Percentiles rank a stretch among this genome's conserved stretches.
phyloP scores from a whole-genome alignment of 1,284 basidiomycete species.

The Trichosporon coremiiforme region DNA sequence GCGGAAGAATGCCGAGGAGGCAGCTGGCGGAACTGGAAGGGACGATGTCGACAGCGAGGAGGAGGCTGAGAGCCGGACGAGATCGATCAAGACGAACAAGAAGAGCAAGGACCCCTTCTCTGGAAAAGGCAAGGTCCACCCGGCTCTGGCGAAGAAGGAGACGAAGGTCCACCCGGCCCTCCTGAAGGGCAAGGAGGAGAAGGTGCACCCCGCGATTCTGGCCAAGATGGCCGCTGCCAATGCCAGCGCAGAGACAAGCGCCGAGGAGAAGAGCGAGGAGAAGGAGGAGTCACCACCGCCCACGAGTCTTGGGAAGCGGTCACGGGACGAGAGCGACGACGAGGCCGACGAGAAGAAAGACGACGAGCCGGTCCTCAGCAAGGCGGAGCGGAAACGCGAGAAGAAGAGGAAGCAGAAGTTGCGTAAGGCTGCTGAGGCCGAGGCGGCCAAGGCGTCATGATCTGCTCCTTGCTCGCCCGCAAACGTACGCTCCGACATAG shows the following conservation, averaged over 20 bases:
- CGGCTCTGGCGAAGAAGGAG: conserved; percentile 40
- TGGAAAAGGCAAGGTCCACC: conserved; percentile 19
- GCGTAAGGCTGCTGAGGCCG: conserved; percentile 32
- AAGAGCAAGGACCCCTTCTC: conserved; percentile 23
- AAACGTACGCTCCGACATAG: neutral
- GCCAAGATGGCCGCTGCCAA: neutral
- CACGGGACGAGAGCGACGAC: conserved; percentile 17
- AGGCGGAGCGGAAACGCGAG: conserved; percentile 35
- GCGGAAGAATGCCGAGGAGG: conserved; percentile 25
- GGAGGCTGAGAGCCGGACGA: conserved; percentile 22
- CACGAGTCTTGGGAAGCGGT: conserved; percentile 19
- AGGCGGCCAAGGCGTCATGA: conserved; percentile 5
- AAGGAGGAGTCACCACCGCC: neutral
- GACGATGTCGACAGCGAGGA: conserved; percentile 22
- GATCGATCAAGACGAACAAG: conserved; percentile 31
- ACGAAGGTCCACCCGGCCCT: conserved; percentile 22
- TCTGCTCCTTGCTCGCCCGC: neutral
- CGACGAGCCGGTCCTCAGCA: conserved; percentile 24
- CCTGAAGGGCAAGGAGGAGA: neutral
- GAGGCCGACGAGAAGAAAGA: conserved; percentile 16
- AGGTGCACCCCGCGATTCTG: neutral
- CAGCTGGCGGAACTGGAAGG: conserved; percentile 22
- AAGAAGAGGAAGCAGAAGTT: conserved; percentile 29
- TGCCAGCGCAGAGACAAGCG: neutral
- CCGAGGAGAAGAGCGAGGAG: neutral